These are phyloP conservation scores for Hypoxylon sp. DNA, from an alignment of 2,329 filamentous ascomycete genomes.

Conservation along the genomic window DNA sequence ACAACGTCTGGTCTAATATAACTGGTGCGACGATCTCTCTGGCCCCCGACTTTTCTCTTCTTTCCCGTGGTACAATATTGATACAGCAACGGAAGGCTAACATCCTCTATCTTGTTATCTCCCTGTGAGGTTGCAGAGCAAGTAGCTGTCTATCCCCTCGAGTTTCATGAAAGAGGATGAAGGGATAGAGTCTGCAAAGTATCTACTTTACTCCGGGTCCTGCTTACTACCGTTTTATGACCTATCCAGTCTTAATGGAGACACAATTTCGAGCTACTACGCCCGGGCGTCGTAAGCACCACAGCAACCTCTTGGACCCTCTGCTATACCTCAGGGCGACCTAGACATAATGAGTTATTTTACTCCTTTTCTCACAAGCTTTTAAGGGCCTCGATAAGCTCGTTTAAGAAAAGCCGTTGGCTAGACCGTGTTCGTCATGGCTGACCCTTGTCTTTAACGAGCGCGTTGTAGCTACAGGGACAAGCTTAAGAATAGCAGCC, in stretches of 20 bases:
- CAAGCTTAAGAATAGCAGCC: slow-evolving; percentile 5
- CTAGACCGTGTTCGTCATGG: slow-evolving; percentile 12
- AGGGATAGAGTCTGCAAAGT: slow-evolving; percentile 23
- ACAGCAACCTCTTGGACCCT: slow-evolving; percentile 30
- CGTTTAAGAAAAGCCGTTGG: slow-evolving; percentile 7
- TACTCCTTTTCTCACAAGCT: slow-evolving; percentile 1
- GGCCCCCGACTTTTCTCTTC: slow-evolving; percentile 10
- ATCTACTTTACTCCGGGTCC: slow-evolving; percentile 21
- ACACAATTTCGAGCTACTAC: slow-evolving; percentile 24
- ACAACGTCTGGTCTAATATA: slow-evolving; percentile 33
- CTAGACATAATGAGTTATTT: slow-evolving; percentile 23
- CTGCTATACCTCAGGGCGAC: slow-evolving; percentile 13
- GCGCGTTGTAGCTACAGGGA: slow-evolving; percentile 23
- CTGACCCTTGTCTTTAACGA: slow-evolving; percentile 16
- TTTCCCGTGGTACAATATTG: slow-evolving; percentile 20
- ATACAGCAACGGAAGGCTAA: slow-evolving; percentile 4
- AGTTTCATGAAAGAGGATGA: slow-evolving; percentile 44
- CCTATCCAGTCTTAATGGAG: slow-evolving; percentile 19
- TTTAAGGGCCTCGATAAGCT: slow-evolving; percentile 18
- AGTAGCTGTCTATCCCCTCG: slow-evolving; percentile 33
- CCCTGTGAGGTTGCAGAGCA: slow-evolving; percentile 36
- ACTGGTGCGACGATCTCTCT: slow-evolving; percentile 36
- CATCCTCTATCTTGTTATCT: slow-evolving; percentile 13
- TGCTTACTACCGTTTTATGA: slow-evolving; percentile 17
- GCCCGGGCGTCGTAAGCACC: slow-evolving; percentile 18